Evolutionary conservation across 257 asterid genomes (phyloP).

Genomic region (Ehretia macrophylla): DNA sequence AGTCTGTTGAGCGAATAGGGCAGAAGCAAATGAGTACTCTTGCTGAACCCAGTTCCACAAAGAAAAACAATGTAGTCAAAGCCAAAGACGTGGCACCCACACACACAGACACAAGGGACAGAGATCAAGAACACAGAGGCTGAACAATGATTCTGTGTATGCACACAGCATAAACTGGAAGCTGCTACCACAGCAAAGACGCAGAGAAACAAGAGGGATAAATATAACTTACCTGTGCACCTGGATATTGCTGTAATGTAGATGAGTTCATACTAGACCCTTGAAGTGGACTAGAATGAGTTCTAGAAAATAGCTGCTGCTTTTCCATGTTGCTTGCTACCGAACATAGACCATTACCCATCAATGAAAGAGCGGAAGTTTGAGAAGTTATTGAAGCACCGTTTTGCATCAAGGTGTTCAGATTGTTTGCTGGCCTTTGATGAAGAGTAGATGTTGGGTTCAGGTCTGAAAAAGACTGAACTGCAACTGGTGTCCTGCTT

Average conservation of each 20-base stretch:
- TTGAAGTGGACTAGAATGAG: constrained; percentile 25
- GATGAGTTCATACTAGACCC: constrained; percentile 29
- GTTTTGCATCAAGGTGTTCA: constrained; percentile 11
- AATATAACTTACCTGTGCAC: constrained; percentile 30
- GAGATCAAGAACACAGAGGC: too few species aligned
- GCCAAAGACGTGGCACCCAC: too few species aligned
- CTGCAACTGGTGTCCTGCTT: constrained; percentile 46
- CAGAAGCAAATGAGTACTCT: constrained; percentile 17
- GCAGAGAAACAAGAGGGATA: not conserved
- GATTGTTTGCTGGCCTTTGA: constrained; percentile 31
- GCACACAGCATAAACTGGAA: not conserved
- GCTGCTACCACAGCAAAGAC: not conserved
- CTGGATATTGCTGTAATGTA: constrained; percentile 25
- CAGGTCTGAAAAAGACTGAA: constrained; percentile 68
- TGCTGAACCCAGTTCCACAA: constrained; percentile 28
- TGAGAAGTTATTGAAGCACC: constrained; percentile 36
- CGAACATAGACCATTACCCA: constrained; percentile 11
- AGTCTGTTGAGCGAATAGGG: constrained; percentile 30
- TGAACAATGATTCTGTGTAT: too few species aligned
- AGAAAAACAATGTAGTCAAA: constrained; percentile 13
- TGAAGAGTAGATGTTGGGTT: constrained; percentile 24
- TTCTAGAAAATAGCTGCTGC: constrained; percentile 19
- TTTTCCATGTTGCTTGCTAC: constrained; percentile 14
- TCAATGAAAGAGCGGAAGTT: constrained; percentile 26
- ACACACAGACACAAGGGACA: too few species aligned